Evolutionary conservation across 495 filamentous ascomycete genomes (phyloP), one percentile per base, ranked within the genome.

Genomic region (Trichoderma asperelloides): DNA sequence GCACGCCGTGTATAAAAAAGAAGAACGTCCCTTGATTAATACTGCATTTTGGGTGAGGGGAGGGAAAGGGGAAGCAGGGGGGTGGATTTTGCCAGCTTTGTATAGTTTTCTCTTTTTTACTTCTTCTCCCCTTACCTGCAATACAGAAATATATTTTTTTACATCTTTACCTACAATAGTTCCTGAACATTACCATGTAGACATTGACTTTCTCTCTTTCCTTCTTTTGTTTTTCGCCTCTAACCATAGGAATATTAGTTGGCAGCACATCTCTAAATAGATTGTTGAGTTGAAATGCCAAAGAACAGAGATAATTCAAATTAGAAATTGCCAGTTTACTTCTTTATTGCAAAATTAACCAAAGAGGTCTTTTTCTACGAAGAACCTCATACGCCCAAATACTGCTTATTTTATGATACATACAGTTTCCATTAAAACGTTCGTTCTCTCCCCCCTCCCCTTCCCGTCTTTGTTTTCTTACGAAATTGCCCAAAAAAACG

Each of bases 321-420:
- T 55, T 16, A 9, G 25, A 23, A 23, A 21, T 2, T 21, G 16
- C 8, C 18, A 55, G 18, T 15, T 45, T 23, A 60, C 27, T 60
- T 60, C 12, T 60, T 60, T 60, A 60, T 60, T 60, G 55, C 55
- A 60, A 60, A 60, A 33, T 11, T 60, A 60, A 60, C 27, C 55
- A 60, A 60, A 51, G 55, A 9, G 55, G 55, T 60, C 55, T 28
- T 30, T 60, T 16, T 60, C 55, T 13, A 25, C 55, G 11, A 12
- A 28, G 55, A 60, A 25, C 55, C 55, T 60, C 27, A 25, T 60
- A 21, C 55, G 55, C 55, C 55, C 55, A 21, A 60, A 60, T 28
- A 60, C 27, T 60, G 55, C 47, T 51, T n/a, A 55, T 55, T 60
- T 60, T 37, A 60, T 60, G 55, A 25, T 60, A 60, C 55, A 60